Percentiles rank a stretch among this genome's conserved stretches.
phyloP scores from a whole-genome alignment of 345 rosid genomes.

The Iberis pinnata region DNA sequence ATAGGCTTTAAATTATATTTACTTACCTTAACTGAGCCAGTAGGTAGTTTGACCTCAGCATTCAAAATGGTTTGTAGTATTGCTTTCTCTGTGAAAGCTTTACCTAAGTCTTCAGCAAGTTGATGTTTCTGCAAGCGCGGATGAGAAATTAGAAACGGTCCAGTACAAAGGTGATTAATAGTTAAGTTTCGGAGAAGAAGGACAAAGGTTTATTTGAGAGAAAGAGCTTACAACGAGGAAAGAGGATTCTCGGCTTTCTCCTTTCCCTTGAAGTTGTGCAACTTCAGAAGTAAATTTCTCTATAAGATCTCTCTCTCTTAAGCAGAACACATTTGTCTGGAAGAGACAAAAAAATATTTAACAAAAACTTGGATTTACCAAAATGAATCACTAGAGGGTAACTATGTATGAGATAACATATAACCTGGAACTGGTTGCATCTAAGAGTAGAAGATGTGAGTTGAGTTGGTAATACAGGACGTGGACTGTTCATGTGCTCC shows the following conservation, averaged over 20 bases:
- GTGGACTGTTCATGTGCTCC: conserved; percentile 74
- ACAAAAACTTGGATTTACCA: not conserved
- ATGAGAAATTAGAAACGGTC: not conserved
- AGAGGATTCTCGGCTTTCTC: conserved; percentile 57
- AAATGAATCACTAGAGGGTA: not conserved
- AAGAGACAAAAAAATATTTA: conserved; percentile 8
- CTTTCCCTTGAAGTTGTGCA: conserved; percentile 50
- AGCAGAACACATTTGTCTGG: conserved; percentile 59
- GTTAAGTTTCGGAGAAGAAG: not conserved
- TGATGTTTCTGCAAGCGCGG: conserved; percentile 49
- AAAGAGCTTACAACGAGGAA: conserved; percentile 43
- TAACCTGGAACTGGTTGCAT: conserved; percentile 68
- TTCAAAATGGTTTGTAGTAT: conserved; percentile 52
- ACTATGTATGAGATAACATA: not conserved
- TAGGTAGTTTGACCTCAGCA: conserved; percentile 46
- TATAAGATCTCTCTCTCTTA: conserved; percentile 85
- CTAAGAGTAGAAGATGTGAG: conserved; percentile 63
- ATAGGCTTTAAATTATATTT: not conserved
- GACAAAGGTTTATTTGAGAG: not conserved
- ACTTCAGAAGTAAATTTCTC: conserved; percentile 57
- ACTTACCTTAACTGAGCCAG: conserved; percentile 58
- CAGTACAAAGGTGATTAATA: not conserved
- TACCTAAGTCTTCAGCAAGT: conserved; percentile 82
- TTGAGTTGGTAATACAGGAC: conserved; percentile 57
- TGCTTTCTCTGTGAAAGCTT: conserved; percentile 78